phyloP scores from a whole-genome alignment of 805 yeast species.

The Nakazawaea pomicola region DNA sequence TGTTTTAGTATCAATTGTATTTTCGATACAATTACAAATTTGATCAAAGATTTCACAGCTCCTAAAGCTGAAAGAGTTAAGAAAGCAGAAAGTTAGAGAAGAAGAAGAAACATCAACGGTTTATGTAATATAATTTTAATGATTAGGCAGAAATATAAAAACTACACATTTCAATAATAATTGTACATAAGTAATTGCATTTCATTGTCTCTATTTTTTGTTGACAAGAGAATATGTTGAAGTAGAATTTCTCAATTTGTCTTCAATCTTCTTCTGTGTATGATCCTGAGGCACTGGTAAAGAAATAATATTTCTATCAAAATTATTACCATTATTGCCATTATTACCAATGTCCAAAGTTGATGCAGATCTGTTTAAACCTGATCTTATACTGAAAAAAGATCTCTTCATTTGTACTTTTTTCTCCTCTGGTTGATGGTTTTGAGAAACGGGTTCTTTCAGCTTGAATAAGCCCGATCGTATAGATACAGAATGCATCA shows the following conservation, averaged over 20 bases:
- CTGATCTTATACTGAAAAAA: slow-evolving; percentile 18
- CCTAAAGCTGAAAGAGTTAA: background rate
- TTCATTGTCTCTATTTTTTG: too few relatives aligned
- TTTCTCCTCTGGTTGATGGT: slow-evolving; percentile 10
- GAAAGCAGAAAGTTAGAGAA: slow-evolving; percentile 24
- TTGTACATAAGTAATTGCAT: background rate
- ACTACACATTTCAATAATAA: too few relatives aligned
- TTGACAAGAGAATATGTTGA: slow-evolving; percentile 36
- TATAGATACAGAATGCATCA: slow-evolving; percentile 26
- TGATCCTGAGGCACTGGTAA: slow-evolving; percentile 53
- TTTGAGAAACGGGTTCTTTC: slow-evolving; percentile 7
- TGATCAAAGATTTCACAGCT: slow-evolving; percentile 1
- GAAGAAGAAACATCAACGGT: too few relatives aligned
- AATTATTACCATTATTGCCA: background rate
- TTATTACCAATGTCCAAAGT: slow-evolving; percentile 13
- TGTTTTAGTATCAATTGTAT: slow-evolving; percentile 30
- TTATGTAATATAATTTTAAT: background rate
- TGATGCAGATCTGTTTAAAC: slow-evolving; percentile 17
- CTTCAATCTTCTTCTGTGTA: slow-evolving; percentile 49
- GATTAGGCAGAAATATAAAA: background rate
- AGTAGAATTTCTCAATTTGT: slow-evolving; percentile 46
- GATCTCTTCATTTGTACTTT: slow-evolving; percentile 23
- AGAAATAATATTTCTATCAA: slow-evolving; percentile 42
- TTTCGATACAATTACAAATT: slow-evolving; percentile 2
- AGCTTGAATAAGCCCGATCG: slow-evolving; percentile 20